Evolutionary conservation across 805 yeast species (phyloP).

Genomic region (Yarrowia divulgata): DNA sequence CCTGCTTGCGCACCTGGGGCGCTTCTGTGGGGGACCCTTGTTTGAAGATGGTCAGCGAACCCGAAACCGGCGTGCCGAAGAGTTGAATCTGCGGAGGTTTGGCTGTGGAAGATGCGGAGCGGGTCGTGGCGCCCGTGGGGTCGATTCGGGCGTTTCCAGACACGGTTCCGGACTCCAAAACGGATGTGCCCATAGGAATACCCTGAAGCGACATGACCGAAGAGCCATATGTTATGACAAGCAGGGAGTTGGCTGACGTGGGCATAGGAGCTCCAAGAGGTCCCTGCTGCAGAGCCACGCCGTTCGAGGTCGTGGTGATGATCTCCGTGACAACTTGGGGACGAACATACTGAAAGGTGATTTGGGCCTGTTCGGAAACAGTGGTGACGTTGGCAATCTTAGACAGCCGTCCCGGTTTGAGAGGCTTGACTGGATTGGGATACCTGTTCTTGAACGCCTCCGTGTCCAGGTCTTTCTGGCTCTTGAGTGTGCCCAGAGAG

Average conservation of each 20-base stretch:
- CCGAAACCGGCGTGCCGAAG: conserved; percentile 18
- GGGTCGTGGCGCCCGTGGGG: conserved; percentile 27
- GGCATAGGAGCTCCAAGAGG: conserved; percentile 7
- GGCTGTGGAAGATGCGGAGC: background rate
- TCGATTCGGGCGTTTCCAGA: conserved; percentile 35
- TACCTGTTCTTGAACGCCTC: conserved; percentile 1
- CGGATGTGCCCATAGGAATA: conserved; percentile 13
- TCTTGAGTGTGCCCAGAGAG: conserved; percentile 42
- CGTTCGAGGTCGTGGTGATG: conserved; percentile 15
- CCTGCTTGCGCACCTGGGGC: background rate
- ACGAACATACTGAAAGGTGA: conserved; percentile 27
- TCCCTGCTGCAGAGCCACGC: background rate
- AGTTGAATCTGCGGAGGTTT: conserved; percentile 31
- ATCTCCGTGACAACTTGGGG: background rate
- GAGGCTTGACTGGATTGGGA: conserved; percentile 31
- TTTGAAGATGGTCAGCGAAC: conserved; percentile 22
- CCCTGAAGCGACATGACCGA: conserved; percentile 32
- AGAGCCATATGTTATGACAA: conserved; percentile 12
- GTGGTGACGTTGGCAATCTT: conserved; percentile 28
- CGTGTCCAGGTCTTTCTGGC: conserved; percentile 5
- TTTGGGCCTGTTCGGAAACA: conserved; percentile 27
- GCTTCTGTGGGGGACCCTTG: conserved; percentile 22
- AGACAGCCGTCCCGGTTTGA: conserved; percentile 13
- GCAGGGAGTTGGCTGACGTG: conserved; percentile 2
- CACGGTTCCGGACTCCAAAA: conserved; percentile 1